A percentile compares a stretch with the other conserved stretches of the same genome.
Conservation (phyloP, 2,329 filamentous ascomycete genomes). For the Neocatenulostroma microsporum region DNA sequence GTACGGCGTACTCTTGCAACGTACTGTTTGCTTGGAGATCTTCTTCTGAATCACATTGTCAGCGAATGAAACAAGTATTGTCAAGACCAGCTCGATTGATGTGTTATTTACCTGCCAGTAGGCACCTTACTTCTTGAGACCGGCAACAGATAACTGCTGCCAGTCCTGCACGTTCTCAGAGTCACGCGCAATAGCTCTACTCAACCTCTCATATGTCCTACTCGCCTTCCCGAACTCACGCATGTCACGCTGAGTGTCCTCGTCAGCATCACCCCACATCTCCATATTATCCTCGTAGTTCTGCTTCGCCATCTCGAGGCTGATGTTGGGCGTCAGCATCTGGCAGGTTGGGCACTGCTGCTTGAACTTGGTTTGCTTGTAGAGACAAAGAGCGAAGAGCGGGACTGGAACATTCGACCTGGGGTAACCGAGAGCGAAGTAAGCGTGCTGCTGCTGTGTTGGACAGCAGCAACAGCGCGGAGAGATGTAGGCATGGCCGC, state of each 20-base stretch:
- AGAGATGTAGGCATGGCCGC: conserved; percentile 1
- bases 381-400: background rate
- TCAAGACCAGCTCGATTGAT: no score
- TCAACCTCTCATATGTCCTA: background rate
- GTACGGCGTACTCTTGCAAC: no score
- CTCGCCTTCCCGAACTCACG: background rate
- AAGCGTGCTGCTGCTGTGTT: background rate
- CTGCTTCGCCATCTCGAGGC: conserved; percentile 1
- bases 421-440: background rate
- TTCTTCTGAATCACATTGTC: no score
- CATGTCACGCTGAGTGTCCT: background rate
- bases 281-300: background rate
- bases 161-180: background rate
- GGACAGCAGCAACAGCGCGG: background rate
- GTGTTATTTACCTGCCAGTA: no score
- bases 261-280: background rate
- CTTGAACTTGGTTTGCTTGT: background rate
- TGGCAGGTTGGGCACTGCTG: conserved; percentile 1
- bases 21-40: no score
- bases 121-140: no score
- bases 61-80: no score
- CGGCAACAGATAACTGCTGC: background rate
- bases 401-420: background rate
- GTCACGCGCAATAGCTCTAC: background rate
- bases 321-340: background rate